A percentile compares a stretch with the other conserved stretches of the same genome.
Conservation (phyloP, 2,329 filamentous ascomycete genomes). For the Chaetomium globosum region DNA sequence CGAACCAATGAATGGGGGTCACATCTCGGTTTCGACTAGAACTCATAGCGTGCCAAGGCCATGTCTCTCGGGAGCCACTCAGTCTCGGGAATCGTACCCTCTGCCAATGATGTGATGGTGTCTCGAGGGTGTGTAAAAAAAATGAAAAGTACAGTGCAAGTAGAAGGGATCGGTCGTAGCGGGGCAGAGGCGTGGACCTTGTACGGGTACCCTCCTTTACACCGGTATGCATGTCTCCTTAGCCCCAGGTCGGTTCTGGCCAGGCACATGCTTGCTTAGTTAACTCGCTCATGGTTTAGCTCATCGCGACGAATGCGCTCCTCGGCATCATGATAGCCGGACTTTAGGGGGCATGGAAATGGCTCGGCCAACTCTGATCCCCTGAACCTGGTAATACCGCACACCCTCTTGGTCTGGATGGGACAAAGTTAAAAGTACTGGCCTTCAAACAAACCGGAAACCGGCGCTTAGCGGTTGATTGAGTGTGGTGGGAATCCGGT, state of each 20-base stretch:
- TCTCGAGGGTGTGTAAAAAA: background rate
- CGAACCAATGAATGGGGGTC: background rate
- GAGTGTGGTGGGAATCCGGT: background rate
- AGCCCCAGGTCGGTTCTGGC: background rate
- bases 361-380: background rate
- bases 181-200: background rate
- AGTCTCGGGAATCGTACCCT: background rate
- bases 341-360: background rate
- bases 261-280: no score
- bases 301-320: background rate
- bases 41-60: background rate
- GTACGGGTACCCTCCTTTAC: background rate
- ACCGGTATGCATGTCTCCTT: background rate
- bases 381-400: background rate
- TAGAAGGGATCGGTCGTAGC: background rate
- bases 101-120: conserved; percentile 2
- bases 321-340: background rate
- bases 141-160: background rate
- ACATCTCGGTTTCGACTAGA: background rate
- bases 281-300: background rate
- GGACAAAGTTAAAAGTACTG: background rate
- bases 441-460: background rate
- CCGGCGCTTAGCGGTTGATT: background rate
- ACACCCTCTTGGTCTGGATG: background rate
- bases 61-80: background rate